Percentiles rank a stretch among this genome's conserved stretches.
Conservation (phyloP, 108 stramenopile species). For the Nannochloropsis granulata region DNA sequence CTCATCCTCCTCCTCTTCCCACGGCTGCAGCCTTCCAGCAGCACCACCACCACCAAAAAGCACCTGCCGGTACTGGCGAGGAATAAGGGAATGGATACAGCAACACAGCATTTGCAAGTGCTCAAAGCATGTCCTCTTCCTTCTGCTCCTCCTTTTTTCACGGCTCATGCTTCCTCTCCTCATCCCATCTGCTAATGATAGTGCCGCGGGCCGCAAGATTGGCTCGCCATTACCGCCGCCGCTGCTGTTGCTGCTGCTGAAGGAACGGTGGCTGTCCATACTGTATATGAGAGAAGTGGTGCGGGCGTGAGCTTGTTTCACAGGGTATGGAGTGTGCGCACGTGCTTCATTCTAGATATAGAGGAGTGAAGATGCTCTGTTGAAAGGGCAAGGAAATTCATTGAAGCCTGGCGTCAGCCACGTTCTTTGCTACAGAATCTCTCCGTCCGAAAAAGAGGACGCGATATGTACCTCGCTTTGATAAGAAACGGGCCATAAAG, state of each 20-base stretch:
- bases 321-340: too few species aligned
- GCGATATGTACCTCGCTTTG: too few species aligned
- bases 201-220: background rate
- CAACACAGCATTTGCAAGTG: background rate
- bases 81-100: background rate
- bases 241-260: background rate
- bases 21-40: background rate
- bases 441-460: too few species aligned
- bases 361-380: too few species aligned
- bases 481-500: too few species aligned
- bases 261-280: background rate
- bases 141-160: constrained; percentile 48
- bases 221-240: background rate
- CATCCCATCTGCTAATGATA: background rate
- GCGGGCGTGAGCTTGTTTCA: background rate
- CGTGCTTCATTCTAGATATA: too few species aligned
- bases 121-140: constrained; percentile 24
- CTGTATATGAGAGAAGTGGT: background rate
- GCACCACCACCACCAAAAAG: background rate
- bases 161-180: background rate
- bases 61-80: background rate
- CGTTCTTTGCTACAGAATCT: too few species aligned
- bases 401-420: too few species aligned
- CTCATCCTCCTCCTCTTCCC: background rate
- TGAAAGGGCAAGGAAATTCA: too few species aligned